Evolutionary conservation across 2,329 filamentous ascomycete genomes (phyloP), one percentile per base, ranked within the genome.

Genomic region (Beauveria sp.): DNA sequence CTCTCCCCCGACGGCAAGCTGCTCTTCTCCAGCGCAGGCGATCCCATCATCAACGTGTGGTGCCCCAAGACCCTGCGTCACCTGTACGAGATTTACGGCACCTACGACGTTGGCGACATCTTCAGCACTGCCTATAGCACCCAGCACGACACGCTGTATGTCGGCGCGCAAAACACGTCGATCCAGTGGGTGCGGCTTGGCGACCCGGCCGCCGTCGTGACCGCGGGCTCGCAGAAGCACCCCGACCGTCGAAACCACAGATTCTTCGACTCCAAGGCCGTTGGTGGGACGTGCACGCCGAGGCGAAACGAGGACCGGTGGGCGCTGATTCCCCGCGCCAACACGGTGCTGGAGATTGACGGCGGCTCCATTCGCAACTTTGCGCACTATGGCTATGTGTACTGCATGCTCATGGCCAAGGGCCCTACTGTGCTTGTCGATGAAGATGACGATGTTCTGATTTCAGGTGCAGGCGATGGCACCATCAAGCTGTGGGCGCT

Each of bases 1-100:
- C 80, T 99, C 28, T 92, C 90, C 9, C 81, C 86, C 56, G 87
- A 96, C 72, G 80, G 85, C 64, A 80, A 80, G 18, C 80, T 96
- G 34, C 83, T 99, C 10, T 93, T 99, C 73, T 97, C 93, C 12
- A 96, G 90, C 67, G 93, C 92, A 10, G 92, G 92, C 66, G 94
- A 99, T 70, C 90, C 93, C 2, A 89, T 97, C 62, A 88, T 97
- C 70, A 97, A 96, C 72, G 91, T 96, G 47, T 99, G 94, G 94
- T 88, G 86, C 67, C 90, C 92, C 2, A 81, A 79, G 48, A 88
- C 85, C 6, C 86, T 96, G 72, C 83, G 82, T 61, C 86, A 89
- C 30, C 80, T 94, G 1, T 94, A 92, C 76, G 91, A 94, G 64
- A 90, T 97, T 64, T 96, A 96, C 78, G 96, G 92, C 64, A 88